These are phyloP conservation scores for Wickerhamomyces queroliae DNA, from an alignment of 805 yeast genomes.

Conservation along the genomic window DNA sequence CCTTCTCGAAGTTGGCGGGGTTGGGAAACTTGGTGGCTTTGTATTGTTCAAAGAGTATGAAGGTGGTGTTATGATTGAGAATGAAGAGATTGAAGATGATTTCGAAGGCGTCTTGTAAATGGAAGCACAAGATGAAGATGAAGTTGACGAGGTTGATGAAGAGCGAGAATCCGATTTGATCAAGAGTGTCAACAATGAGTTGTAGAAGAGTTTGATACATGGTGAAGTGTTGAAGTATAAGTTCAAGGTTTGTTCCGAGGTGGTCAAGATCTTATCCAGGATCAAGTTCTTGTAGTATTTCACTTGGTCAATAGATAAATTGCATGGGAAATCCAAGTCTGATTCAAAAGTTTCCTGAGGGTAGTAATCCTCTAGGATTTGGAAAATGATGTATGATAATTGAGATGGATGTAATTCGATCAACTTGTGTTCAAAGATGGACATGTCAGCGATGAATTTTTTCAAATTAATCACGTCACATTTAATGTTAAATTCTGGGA, in stretches of 20 bases:
- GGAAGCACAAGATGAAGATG: background rate
- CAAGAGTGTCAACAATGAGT: constrained; percentile 7
- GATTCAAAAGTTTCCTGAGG: constrained; percentile 8
- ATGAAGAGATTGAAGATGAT: constrained; percentile 3
- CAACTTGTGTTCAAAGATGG: constrained; percentile 42
- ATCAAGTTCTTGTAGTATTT: constrained; percentile 2
- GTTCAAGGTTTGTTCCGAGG: constrained; percentile 4
- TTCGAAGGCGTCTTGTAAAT: background rate
- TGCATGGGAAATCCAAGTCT: constrained; percentile 11
- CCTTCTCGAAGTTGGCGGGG: constrained; percentile 23
- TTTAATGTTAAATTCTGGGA: constrained; percentile 14
- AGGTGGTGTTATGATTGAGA: constrained; percentile 1
- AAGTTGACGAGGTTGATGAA: constrained; percentile 4
- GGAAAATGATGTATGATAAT: constrained; percentile 17
- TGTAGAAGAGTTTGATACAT: constrained; percentile 14
- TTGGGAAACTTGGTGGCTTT: constrained; percentile 6
- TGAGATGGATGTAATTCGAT: constrained; percentile 30
- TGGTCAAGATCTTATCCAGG: constrained; percentile 2
- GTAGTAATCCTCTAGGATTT: constrained; percentile 8
- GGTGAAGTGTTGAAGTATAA: constrained; percentile 8
- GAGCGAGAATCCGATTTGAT: constrained; percentile 8
- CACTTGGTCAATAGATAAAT: background rate
- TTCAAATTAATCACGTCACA: constrained; percentile 40
- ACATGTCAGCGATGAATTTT: constrained; percentile 41
- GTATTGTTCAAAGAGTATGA: background rate